Conservation (phyloP, 345 rosid species). For the Capsella bursapastoris region DNA sequence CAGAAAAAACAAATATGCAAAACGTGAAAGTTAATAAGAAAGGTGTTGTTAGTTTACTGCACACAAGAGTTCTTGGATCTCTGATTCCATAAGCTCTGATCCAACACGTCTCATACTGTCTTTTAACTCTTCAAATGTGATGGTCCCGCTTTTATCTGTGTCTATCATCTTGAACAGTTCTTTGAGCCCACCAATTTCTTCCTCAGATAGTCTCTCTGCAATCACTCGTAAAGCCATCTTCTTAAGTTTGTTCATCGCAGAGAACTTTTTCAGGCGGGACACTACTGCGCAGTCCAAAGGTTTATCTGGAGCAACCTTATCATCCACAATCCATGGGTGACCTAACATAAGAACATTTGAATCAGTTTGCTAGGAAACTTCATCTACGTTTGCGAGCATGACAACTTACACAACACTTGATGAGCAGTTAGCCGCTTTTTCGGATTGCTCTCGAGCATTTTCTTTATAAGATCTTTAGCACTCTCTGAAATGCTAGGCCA, state of each 20-base stretch:
- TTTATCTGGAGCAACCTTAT: conserved; percentile 76
- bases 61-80: conserved; percentile 71
- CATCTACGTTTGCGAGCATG: not conserved
- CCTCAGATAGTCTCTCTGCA: conserved; percentile 80
- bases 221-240: conserved; percentile 85
- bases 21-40: not conserved
- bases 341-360: conserved; percentile 47
- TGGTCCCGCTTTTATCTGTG: conserved; percentile 74
- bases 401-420: conserved; percentile 71
- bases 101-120: conserved; percentile 65
- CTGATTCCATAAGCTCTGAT: conserved; percentile 81
- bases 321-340: conserved; percentile 86
- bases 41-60: conserved; percentile 54
- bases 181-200: conserved; percentile 79
- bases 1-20: not conserved
- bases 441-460: conserved; percentile 72
- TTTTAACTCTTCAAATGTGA: conserved; percentile 76
- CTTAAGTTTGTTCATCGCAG: conserved; percentile 86
- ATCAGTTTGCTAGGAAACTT: not conserved
- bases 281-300: conserved; percentile 82
- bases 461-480: conserved; percentile 74
- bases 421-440: conserved; percentile 71
- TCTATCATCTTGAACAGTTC: conserved; percentile 86
- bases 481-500: conserved; percentile 82
- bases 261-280: conserved; percentile 71